Evolutionary conservation across 2,329 filamentous ascomycete species (phyloP), one percentile per base, ranked within the genome.

Genomic region (Penicillium sp.): DNA sequence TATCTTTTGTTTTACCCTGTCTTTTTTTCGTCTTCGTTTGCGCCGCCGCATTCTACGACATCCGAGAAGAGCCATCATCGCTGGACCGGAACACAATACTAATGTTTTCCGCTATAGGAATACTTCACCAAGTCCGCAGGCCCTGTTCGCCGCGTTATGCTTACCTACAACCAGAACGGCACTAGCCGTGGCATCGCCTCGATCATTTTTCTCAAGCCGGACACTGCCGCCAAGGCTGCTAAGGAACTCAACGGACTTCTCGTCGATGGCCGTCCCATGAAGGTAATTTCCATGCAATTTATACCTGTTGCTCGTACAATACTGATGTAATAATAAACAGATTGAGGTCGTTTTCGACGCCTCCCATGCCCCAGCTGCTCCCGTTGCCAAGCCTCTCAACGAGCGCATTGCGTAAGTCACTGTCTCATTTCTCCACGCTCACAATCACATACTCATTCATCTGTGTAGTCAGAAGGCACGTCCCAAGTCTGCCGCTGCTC

Each of bases 131-230:
- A 90, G 71, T 88, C 90, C 67, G 86, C 96, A 74, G 93, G 92
- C 65, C 85, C 89, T 60, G 90, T 97, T 77, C 97, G 95, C 83
- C 88, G 84, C 76, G 90, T 95, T 61, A 87, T 94, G 66, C 82
- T 99, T 67, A 91, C 90, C 48, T 99, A 99, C 77, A 94, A 93
- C 68, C 90, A 93, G 61, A 91, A 90, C 72, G 93, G 93, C 61
- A 85, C 87, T 65, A 97, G 92, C 82, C 90, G 92, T 71, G 94
- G 94, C 63, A 90, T 93, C 70, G 92, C 92, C 67, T 94, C 91
- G 50, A 89, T 99, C 66, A 87, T 87, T 60, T 99, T 99, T 80
- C 77, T 77, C 73, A 90, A 90, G 69, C 77, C 88, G 24, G 90
- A 91, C 64, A 89, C 89, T 61, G 94, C 93, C 62, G 85, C 85